Conservation (phyloP, 345 rosid species). For the Pugionium dolabratum region DNA sequence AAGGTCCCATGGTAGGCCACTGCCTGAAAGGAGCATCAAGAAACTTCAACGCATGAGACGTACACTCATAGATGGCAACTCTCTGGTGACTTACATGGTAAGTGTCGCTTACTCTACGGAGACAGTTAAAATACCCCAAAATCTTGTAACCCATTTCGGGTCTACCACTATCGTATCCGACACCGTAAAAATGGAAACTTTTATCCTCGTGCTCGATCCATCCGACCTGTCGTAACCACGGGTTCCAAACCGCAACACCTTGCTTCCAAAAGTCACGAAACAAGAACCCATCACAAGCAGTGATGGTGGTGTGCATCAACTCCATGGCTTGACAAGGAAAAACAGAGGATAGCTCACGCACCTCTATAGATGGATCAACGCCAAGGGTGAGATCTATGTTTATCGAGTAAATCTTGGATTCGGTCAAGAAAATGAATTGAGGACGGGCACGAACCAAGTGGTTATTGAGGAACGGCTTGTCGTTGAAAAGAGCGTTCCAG, state of each 20-base stretch:
- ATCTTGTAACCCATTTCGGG: conserved; percentile 23
- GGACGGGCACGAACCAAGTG: conserved; percentile 10
- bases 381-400: background rate
- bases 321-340: background rate
- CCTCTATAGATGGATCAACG: background rate
- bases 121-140: background rate
- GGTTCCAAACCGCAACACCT: conserved; percentile 1
- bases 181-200: background rate
- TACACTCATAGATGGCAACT: conserved; percentile 16
- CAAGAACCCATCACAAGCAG: conserved; percentile 9
- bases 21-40: conserved; percentile 1
- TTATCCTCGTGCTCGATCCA: background rate
- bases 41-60: background rate
- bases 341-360: background rate
- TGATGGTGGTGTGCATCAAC: background rate
- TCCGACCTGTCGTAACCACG: conserved; percentile 5
- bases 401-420: background rate
- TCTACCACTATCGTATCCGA: conserved; percentile 2
- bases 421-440: background rate
- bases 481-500: conserved; percentile 16
- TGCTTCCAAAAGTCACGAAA: background rate
- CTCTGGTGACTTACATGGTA: background rate
- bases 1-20: background rate
- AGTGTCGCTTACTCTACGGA: background rate
- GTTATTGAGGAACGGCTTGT: background rate